These are phyloP conservation scores for Psilocybe mexicana DNA, from an alignment of 1,284 basidiomycete species.

Conservation along the genomic window DNA sequence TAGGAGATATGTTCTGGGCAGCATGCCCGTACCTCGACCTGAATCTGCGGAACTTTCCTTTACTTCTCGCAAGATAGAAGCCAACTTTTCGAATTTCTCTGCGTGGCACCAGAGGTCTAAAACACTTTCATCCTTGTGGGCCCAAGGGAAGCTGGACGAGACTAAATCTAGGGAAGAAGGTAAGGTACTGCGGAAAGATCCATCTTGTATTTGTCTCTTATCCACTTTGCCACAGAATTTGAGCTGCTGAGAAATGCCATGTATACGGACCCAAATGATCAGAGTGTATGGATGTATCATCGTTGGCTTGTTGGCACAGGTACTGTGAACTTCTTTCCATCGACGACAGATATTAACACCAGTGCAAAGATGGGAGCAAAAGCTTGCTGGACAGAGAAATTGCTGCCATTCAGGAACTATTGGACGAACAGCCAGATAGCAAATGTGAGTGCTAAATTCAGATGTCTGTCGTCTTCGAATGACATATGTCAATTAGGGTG, in stretches of 20 bases:
- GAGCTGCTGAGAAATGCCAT: constrained; percentile 92
- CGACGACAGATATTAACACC: constrained; percentile 1
- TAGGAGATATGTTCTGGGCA: constrained; percentile 78
- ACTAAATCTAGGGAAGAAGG: constrained; percentile 65
- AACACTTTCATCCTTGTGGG: constrained; percentile 73
- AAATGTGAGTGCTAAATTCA: constrained; percentile 67
- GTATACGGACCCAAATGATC: constrained; percentile 96
- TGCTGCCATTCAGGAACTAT: constrained; percentile 77
- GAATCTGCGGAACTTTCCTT: constrained; percentile 71
- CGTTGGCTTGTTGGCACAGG: constrained; percentile 89
- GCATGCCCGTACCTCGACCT: constrained; percentile 59
- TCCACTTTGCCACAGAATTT: constrained; percentile 61
- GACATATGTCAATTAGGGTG: constrained; percentile 63
- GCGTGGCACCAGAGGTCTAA: constrained; percentile 99
- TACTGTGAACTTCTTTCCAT: constrained; percentile 29
- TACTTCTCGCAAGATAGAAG: constrained; percentile 88
- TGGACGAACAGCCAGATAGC: constrained; percentile 89
- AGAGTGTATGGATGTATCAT: constrained; percentile 98
- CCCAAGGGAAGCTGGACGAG: constrained; percentile 49
- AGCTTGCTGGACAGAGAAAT: constrained; percentile 78
- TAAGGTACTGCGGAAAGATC: constrained; percentile 38
- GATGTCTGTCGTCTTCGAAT: constrained; percentile 7
- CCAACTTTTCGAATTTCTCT: constrained; percentile 97
- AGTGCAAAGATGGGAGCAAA: constrained; percentile 51
- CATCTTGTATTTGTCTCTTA: background rate